Percentiles rank a stretch among this genome's conserved stretches.
Conservation (phyloP, 345 rosid species). For the Populus nigra region DNA sequence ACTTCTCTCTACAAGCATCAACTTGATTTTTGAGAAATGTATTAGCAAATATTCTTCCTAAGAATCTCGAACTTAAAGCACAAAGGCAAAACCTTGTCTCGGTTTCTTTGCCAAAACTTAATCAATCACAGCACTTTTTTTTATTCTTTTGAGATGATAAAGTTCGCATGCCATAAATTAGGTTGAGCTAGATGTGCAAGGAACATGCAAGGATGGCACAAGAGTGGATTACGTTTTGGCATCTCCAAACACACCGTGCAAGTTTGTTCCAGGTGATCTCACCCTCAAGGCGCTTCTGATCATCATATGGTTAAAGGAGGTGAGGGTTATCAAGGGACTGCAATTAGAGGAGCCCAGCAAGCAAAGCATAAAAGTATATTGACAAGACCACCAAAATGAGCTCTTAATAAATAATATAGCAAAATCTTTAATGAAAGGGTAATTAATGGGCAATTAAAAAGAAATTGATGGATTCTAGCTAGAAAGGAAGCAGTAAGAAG, state of each 20-base stretch:
- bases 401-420: too few species aligned
- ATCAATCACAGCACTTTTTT: too few species aligned
- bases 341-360: conserved; percentile 26
- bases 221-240: conserved; percentile 70
- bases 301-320: conserved; percentile 75
- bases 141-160: neutral
- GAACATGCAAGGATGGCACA: conserved; percentile 96
- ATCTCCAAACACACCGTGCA: conserved; percentile 57
- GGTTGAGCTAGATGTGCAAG: conserved; percentile 64
- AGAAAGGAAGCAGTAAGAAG: too few species aligned
- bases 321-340: conserved; percentile 28
- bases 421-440: too few species aligned
- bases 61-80: neutral
- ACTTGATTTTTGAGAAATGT: neutral
- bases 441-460: too few species aligned
- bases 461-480: too few species aligned
- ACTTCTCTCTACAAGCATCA: neutral
- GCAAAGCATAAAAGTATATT: conserved; percentile 17
- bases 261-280: conserved; percentile 77
- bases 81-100: neutral
- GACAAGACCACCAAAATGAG: too few species aligned
- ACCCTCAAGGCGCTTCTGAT: conserved; percentile 86
- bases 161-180: neutral
- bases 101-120: neutral
- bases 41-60: neutral